A percentile compares a stretch with the other conserved stretches of the same genome.
These are phyloP conservation scores for Ophiocordyceps sinensis DNA, from an alignment of 2,329 filamentous ascomycete genomes.

Conservation along the genomic window DNA sequence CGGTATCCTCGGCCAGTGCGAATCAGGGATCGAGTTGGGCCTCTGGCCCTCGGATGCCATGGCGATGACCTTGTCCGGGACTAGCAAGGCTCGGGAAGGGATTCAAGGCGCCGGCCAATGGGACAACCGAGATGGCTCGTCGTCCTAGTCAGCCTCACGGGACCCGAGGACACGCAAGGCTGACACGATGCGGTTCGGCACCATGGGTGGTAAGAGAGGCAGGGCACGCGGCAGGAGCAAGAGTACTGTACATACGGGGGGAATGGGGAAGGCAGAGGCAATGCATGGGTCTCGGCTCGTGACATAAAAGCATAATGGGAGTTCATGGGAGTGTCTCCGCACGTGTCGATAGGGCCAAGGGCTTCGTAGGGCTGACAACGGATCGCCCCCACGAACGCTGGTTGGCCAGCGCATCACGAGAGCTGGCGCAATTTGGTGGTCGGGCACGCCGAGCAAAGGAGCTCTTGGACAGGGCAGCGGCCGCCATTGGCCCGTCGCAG, in stretches of 20 bases:
- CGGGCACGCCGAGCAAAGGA: slow-evolving; percentile 2
- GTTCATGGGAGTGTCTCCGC: neutral
- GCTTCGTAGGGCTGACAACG: slow-evolving; percentile 10
- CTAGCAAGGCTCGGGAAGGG: neutral
- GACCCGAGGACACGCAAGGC: neutral
- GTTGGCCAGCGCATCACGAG: slow-evolving; percentile 5
- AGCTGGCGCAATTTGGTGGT: slow-evolving; percentile 3
- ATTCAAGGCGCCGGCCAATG: slow-evolving; percentile 1
- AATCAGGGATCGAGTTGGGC: neutral
- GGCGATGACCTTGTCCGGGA: neutral
- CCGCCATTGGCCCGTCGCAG: neutral
- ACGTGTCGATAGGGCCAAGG: slow-evolving; percentile 4
- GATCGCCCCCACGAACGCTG: slow-evolving; percentile 5
- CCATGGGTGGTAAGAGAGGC: neutral
- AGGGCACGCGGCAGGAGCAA: neutral
- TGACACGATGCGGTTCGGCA: neutral
- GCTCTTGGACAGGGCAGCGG: slow-evolving; percentile 2
- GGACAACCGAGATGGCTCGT: neutral
- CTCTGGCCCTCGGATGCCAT: neutral
- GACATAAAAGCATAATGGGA: neutral
- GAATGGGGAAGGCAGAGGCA: neutral
- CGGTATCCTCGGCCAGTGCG: neutral
- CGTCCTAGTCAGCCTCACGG: slow-evolving; percentile 1
- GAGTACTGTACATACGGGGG: neutral
- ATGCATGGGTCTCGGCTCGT: neutral